Percentiles rank a stretch among this genome's conserved stretches.
Evolutionary conservation across 2,329 filamentous ascomycete species (phyloP).

Genomic region (Colletotrichum musae): DNA sequence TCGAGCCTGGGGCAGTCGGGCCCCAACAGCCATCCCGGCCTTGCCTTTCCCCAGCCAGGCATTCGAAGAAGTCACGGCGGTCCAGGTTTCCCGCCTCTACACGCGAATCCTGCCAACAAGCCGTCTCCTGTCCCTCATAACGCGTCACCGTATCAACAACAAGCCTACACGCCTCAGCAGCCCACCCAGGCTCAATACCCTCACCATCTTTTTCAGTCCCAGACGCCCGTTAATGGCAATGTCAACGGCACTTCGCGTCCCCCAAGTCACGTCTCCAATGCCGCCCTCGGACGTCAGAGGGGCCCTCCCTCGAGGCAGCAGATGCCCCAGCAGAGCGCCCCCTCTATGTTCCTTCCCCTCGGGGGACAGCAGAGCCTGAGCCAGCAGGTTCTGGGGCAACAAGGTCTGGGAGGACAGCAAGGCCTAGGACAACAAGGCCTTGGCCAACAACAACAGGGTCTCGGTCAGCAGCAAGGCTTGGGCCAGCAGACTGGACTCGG

Average conservation of each 20-base stretch:
- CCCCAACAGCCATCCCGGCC: slow-evolving; percentile 67
- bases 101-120: slow-evolving; percentile 67
- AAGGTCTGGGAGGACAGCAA: slow-evolving; percentile 33
- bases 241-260: slow-evolving; percentile 64
- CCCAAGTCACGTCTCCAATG: slow-evolving; percentile 63
- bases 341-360: slow-evolving; percentile 54
- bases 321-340: slow-evolving; percentile 57
- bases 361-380: slow-evolving; percentile 34
- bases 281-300: slow-evolving; percentile 61
- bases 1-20: slow-evolving; percentile 65
- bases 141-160: slow-evolving; percentile 68
- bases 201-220: slow-evolving; percentile 67
- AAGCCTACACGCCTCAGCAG: slow-evolving; percentile 68
- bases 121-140: slow-evolving; percentile 69
- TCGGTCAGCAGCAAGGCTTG: slow-evolving; percentile 34
- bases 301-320: slow-evolving; percentile 61
- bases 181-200: slow-evolving; percentile 62
- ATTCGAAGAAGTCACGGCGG: slow-evolving; percentile 58
- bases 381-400: slow-evolving; percentile 38
- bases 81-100: slow-evolving; percentile 59
- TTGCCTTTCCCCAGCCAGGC: slow-evolving; percentile 66
- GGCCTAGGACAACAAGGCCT: slow-evolving; percentile 30
- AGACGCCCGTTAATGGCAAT: slow-evolving; percentile 62
- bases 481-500: slow-evolving; percentile 32
- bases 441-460: slow-evolving; percentile 38